Percentiles rank a stretch among this genome's conserved stretches.
Conservation (phyloP, 192 early-diverging fungal species). For the Coemansia pectinata region DNA sequence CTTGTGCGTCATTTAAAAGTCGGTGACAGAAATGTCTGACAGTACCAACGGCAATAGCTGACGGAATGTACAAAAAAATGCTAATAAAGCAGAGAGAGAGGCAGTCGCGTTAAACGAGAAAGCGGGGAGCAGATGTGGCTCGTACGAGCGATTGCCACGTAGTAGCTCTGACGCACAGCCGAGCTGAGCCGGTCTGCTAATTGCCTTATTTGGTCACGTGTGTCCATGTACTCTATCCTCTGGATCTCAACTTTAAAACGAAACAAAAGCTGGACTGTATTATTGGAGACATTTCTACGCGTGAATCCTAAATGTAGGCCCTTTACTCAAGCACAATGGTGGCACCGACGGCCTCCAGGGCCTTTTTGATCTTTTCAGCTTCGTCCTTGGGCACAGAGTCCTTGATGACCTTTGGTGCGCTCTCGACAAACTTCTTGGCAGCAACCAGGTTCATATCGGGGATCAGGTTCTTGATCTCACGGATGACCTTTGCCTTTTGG, state of each 20-base stretch:
- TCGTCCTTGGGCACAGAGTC: constrained; percentile 89
- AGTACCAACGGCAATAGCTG: neutral
- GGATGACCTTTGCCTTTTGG: constrained; percentile 96
- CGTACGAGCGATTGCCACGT: constrained; percentile 2
- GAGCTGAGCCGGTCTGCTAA: neutral
- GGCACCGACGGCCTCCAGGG: constrained; percentile 89
- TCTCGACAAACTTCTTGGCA: constrained; percentile 99
- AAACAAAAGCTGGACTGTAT: neutral
- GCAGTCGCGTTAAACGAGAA: neutral
- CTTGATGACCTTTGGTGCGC: constrained; percentile 94
- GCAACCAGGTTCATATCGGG: constrained; percentile 96
- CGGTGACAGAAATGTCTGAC: neutral
- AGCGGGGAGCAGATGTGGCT: neutral
- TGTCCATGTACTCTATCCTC: neutral
- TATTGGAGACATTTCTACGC: neutral
- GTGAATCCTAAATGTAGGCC: neutral
- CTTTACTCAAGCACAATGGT: constrained; percentile 86
- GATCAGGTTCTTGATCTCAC: constrained; percentile 93
- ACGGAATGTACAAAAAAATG: neutral
- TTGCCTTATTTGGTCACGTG: neutral
- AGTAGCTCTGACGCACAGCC: neutral
- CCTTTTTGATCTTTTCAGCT: constrained; percentile 97
- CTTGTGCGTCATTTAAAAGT: constrained; percentile 23
- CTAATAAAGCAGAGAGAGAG: constrained; percentile 2
- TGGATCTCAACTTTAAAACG: neutral